Conservation (phyloP, 768 basidiomycete genomes). For the Tricholoma furcatifolium region DNA sequence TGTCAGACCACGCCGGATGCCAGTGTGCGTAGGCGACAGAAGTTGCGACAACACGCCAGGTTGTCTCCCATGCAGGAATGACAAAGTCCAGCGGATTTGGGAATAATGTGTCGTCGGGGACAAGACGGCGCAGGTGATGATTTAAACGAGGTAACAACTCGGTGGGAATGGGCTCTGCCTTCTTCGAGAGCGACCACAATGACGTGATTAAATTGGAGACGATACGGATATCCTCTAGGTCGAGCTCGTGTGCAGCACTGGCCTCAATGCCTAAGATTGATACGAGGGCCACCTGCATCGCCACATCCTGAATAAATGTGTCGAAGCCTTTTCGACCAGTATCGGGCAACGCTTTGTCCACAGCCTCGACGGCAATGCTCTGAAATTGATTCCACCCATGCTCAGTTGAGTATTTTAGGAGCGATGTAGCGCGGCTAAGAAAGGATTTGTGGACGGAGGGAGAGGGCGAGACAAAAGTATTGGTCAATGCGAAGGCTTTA, state of each 20-base stretch:
- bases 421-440: constrained; percentile 22
- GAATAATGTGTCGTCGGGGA: constrained; percentile 32
- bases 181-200: constrained; percentile 48
- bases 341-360: constrained; percentile 22
- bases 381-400: constrained; percentile 35
- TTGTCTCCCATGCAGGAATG: constrained; percentile 59
- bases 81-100: constrained; percentile 49
- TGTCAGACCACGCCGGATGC: constrained; percentile 13
- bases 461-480: constrained; percentile 50
- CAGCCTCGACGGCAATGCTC: constrained; percentile 27
- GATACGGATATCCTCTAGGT: constrained; percentile 28
- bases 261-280: constrained; percentile 37
- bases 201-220: constrained; percentile 43
- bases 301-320: constrained; percentile 41
- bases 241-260: constrained; percentile 27
- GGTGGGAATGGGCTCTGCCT: constrained; percentile 25
- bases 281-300: constrained; percentile 40
- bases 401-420: constrained; percentile 26
- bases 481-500: constrained; percentile 37
- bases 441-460: constrained; percentile 33
- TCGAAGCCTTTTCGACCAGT: constrained; percentile 27
- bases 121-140: constrained; percentile 34
- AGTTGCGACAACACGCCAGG: constrained; percentile 60
- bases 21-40: constrained; percentile 36
- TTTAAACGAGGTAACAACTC: constrained; percentile 34